Conservation (phyloP, 73 alveolate genomes). For the Uronychia binucleata region DNA sequence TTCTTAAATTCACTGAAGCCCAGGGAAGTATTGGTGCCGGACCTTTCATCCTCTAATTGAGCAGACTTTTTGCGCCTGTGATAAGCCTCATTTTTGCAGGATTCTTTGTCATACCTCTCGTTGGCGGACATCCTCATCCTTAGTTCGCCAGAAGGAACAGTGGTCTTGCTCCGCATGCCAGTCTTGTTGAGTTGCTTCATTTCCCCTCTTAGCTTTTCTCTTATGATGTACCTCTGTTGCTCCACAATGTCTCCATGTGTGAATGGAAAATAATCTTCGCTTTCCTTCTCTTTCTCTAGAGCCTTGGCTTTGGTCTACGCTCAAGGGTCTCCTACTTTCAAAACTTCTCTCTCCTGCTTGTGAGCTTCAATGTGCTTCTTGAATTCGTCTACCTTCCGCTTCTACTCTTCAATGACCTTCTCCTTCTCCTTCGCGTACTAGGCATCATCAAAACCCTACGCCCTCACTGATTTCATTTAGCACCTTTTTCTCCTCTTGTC, state of each 20-base stretch:
- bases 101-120: neutral
- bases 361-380: neutral
- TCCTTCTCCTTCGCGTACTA: neutral
- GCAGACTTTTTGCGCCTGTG: too few species aligned
- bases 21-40: neutral
- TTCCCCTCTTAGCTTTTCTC: conserved; percentile 21
- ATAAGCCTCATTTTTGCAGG: neutral
- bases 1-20: neutral
- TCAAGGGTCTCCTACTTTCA: neutral
- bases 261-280: conserved; percentile 43
- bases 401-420: neutral
- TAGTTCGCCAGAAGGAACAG: neutral
- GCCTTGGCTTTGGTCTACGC: neutral
- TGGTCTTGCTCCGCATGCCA: too few species aligned
- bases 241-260: conserved; percentile 52
- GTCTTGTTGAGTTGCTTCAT: too few species aligned
- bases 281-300: conserved; percentile 12
- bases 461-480: neutral
- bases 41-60: neutral
- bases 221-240: conserved; percentile 32
- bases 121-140: too few species aligned
- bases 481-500: neutral
- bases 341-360: neutral
- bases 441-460: neutral
- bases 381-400: neutral